Base-by-base conservation (phyloP, 2,329 filamentous ascomycete genomes). In the Hymenoscyphus linearis region DNA sequence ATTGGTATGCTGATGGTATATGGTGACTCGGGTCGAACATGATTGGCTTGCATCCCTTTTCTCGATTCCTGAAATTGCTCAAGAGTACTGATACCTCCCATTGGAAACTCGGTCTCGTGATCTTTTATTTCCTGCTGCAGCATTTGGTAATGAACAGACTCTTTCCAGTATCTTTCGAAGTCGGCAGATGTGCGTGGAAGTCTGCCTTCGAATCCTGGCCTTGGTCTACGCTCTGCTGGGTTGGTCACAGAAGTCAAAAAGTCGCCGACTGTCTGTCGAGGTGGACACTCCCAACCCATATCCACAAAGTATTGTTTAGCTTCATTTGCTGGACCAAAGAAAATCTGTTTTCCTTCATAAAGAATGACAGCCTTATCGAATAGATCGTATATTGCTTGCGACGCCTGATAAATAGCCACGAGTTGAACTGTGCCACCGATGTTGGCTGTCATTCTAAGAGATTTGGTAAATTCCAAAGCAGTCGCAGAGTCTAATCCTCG, bases 1-100 rank as follows among this genome's bases (percentile, higher is more conserved):
- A 93, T 87, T 1, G 64, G 60, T 66, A 88, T 90, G 0, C 90
- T 93, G 50, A 97, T 78, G 0, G 91, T 96, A 74, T 88, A 97
- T 0, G 93, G 91, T 1, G 91, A 96, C 73, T 85, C 84, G 55
- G 81, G 74, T 2, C 90, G 87, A 71, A 83, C 80, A 31, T 76
- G 70, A 70, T 79, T 82, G 65, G 84, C 81, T 63, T 73, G 69
- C 68, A 70, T 71, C 12, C 60, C 66, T 37, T 70, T 69, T 44
- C 64, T 69, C 67, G 55, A 76, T 66, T 60, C 66, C 60, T 77
- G 74, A 14, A 80, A 73, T 10, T 80, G 74, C 18, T 75, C 66
- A 37, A 74, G 59, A 14, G 69, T 74, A 13, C 69, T 69, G 9
- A 10, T 18, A 0, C 72, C 72, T 4, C 70, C 70, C 54, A 75